A percentile compares a stretch with the other conserved stretches of the same genome.
phyloP scores from a whole-genome alignment of 768 basidiomycete species.

The Cubamyces sp. region DNA sequence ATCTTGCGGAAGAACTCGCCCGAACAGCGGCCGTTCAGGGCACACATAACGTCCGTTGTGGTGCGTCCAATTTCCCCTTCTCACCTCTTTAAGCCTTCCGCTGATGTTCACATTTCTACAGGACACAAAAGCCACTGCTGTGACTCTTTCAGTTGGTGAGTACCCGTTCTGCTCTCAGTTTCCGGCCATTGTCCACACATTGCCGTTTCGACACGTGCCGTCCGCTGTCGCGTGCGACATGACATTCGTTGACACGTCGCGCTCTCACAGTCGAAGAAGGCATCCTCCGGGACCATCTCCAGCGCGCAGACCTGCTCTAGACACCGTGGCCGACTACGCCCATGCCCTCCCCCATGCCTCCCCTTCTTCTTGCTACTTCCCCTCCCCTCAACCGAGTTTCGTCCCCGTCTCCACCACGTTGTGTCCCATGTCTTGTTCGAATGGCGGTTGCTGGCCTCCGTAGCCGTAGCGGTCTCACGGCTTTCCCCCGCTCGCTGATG shows the following conservation, averaged over 20 bases:
- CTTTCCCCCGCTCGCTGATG: neutral
- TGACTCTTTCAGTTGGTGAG: slow-evolving; percentile 70
- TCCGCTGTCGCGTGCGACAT: slow-evolving; percentile 9
- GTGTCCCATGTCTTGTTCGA: too few species aligned
- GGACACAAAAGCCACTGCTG: slow-evolving; percentile 77
- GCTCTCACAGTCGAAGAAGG: slow-evolving; percentile 62
- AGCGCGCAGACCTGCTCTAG: slow-evolving; percentile 69
- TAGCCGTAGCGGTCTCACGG: too few species aligned
- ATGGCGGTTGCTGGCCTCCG: too few species aligned
- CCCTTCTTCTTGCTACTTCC: neutral
- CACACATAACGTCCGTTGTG: slow-evolving; percentile 78
- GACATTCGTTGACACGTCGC: slow-evolving; percentile 11
- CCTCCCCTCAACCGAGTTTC: too few species aligned
- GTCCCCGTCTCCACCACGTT: too few species aligned
- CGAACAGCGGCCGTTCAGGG: slow-evolving; percentile 65
- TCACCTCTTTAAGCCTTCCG: slow-evolving; percentile 11
- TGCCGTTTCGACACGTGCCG: neutral
- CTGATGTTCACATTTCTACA: slow-evolving; percentile 35
- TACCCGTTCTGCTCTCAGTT: slow-evolving; percentile 1
- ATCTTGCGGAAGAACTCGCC: slow-evolving; percentile 67
- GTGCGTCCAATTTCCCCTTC: slow-evolving; percentile 46
- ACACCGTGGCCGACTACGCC: neutral
- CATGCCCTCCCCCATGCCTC: neutral
- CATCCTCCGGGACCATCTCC: slow-evolving; percentile 71
- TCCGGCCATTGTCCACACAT: slow-evolving; percentile 11